These are phyloP conservation scores for Starmerella bombi DNA, from an alignment of 805 yeast species.

Conservation along the genomic window DNA sequence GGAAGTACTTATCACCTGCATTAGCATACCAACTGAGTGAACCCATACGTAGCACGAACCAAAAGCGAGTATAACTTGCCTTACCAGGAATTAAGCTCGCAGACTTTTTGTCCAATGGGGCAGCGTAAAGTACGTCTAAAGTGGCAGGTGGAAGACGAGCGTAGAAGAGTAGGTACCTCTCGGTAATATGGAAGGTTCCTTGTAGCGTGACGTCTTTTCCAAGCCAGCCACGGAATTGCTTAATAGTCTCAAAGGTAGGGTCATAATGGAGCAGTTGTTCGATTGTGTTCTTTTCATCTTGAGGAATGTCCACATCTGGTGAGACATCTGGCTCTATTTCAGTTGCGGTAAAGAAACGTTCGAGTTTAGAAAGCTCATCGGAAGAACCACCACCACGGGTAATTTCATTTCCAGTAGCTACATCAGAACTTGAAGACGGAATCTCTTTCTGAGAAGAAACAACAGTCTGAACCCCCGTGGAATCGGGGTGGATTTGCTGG, in stretches of 20 bases:
- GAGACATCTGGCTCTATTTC: no score
- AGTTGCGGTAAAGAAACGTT: no score
- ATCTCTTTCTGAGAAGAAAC: no score
- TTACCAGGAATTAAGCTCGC: conserved; percentile 27
- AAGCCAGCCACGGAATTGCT: conserved; percentile 39
- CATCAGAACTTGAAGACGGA: no score
- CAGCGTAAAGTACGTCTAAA: conserved; percentile 33
- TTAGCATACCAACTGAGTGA: conserved; percentile 54
- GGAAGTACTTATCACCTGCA: conserved; percentile 76
- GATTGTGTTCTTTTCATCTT: no score
- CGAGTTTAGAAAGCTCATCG: background rate
- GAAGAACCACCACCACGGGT: background rate
- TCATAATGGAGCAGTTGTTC: no score
- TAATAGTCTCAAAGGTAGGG: background rate
- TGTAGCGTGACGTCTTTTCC: conserved; percentile 70
- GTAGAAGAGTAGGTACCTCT: conserved; percentile 51
- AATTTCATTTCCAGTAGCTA: no score
- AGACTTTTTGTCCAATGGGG: conserved; percentile 34
- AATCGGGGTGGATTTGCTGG: background rate
- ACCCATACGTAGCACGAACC: conserved; percentile 67
- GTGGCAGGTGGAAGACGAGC: conserved; percentile 59
- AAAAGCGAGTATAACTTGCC: conserved; percentile 38
- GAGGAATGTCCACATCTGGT: no score
- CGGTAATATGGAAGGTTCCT: conserved; percentile 70
- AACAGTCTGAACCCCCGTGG: no score